Base-by-base conservation (phyloP, 2,329 filamentous ascomycete species). In the Alternaria sp. region DNA sequence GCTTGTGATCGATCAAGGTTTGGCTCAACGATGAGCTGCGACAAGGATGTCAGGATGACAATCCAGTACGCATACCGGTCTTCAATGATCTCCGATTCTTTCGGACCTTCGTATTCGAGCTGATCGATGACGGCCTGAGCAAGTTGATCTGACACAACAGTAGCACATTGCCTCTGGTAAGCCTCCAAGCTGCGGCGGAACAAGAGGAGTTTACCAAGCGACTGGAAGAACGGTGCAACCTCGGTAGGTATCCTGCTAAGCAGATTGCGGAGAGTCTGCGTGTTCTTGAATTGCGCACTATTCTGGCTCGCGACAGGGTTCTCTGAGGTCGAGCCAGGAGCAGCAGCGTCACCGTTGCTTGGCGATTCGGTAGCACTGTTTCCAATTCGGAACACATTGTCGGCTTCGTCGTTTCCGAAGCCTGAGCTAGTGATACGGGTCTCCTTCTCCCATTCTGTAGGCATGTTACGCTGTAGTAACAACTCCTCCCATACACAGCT, bases 401-500 rank as follows among this genome's bases (percentile, higher is more conserved):
- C 78, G 22, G 79, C 79, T 61, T 81, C 79, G 34, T 75, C 71
- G 10, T 74, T 74, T 45, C 77, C 78, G 58, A 80, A 78, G 8
- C 77, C 75, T 28, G 74, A 73, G 54, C 76, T 78, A 57, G 77
- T 77, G 38, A 83, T 79, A 27, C 81, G 78, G 12, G 82, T 82
- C 41, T 79, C 76, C 49, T 80, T 78, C 62, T 81, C 81, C 89
- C 90, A 92, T 60, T 88, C 83, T 38, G 89, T 85, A 1, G 94
- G 93, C 50, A 97, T 90, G 54, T 87, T 84, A 52, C 87, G 89
- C 66, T 91, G 86, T 45, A 97, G 83, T 0, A 90, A 82, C 36
- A 94, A 91, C 66, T 96, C 92, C 78, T 99, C 94, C 78, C 90
- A 90, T n/a, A 97, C 85, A 60, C 93, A 91, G 54, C 90, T 90